Conservation (phyloP, 2,329 filamentous ascomycete species). For the Clarireedia homoeocarpa region DNA sequence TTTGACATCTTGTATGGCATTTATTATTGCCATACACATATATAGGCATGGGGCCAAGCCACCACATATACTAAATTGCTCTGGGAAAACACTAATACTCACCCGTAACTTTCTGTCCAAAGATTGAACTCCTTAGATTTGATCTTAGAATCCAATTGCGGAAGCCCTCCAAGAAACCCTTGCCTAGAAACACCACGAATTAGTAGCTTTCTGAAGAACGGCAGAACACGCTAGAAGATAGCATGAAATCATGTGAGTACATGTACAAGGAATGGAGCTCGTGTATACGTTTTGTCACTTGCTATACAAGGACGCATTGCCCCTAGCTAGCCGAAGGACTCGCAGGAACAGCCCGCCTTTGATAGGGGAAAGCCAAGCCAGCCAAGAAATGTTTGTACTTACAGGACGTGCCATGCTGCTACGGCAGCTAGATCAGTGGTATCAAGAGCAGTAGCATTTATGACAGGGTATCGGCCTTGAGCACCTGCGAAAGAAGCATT, state of each 20-base stretch:
- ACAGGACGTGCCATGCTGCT: constrained; percentile 45
- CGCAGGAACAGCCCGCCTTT: not conserved
- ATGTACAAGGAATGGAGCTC: not conserved
- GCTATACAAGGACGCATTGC: not conserved
- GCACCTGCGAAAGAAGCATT: constrained; percentile 15
- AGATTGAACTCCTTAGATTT: constrained; percentile 38
- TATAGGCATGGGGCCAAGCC: not conserved
- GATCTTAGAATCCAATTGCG: constrained; percentile 27
- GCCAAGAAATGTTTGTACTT: not conserved
- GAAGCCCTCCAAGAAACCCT: constrained; percentile 42
- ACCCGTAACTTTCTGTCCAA: constrained; percentile 52
- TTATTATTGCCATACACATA: not conserved
- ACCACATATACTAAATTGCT: not conserved
- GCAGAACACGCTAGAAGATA: not conserved
- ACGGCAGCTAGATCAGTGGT: constrained; percentile 49
- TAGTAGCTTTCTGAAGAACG: not conserved
- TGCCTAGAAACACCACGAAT: constrained; percentile 28
- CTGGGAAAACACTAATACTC: constrained; percentile 56
- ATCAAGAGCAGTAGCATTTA: constrained; percentile 40
- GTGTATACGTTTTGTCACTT: too few species aligned
- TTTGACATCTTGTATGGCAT: not conserved
- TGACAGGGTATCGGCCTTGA: constrained; percentile 20
- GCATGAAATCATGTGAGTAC: not conserved
- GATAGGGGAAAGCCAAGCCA: not conserved
- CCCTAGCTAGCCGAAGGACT: not conserved